These are phyloP conservation scores for Phalaenopsis hybrid DNA, from an alignment of 116 monocot species.

Conservation along the genomic window DNA sequence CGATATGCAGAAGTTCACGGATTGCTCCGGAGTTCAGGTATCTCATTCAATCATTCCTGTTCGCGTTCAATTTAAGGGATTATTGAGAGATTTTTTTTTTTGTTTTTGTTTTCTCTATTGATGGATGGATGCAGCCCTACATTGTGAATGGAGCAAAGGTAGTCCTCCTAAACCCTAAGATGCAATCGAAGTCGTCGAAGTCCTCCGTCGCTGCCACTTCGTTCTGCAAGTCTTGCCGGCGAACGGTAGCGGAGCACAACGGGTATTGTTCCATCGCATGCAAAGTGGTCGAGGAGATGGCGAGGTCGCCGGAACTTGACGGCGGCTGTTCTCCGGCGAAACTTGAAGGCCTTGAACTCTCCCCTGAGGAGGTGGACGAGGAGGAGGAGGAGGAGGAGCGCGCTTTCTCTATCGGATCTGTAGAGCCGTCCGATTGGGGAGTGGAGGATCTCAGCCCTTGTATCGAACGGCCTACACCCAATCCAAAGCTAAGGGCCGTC, in stretches of 20 bases:
- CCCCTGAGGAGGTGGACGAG: neutral
- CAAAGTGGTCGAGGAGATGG: slow-evolving; percentile 27
- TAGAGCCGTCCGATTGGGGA: neutral
- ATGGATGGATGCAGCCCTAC: slow-evolving; percentile 26
- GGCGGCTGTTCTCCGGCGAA: neutral
- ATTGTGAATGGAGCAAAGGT: slow-evolving; percentile 47
- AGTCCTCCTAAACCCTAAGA: slow-evolving; percentile 41
- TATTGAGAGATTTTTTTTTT: neutral
- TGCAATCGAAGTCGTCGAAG: slow-evolving; percentile 26
- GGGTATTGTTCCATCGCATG: slow-evolving; percentile 55
- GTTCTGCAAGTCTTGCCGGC: slow-evolving; percentile 30
- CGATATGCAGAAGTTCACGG: slow-evolving; percentile 44
- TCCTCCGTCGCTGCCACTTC: neutral
- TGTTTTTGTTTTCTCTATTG: neutral
- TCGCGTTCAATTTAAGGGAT: neutral
- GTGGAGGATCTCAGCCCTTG: neutral
- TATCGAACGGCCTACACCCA: neutral
- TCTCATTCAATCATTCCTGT: neutral
- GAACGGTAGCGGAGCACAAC: slow-evolving; percentile 23
- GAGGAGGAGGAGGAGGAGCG: neutral
- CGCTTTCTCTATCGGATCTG: neutral
- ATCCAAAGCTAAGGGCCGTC: too few relatives aligned
- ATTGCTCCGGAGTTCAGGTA: slow-evolving; percentile 71
- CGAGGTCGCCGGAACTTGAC: neutral
- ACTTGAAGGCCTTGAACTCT: neutral